These are phyloP conservation scores for Dacryopinax primogenitus DNA, from an alignment of 768 basidiomycete species.

Conservation along the genomic window DNA sequence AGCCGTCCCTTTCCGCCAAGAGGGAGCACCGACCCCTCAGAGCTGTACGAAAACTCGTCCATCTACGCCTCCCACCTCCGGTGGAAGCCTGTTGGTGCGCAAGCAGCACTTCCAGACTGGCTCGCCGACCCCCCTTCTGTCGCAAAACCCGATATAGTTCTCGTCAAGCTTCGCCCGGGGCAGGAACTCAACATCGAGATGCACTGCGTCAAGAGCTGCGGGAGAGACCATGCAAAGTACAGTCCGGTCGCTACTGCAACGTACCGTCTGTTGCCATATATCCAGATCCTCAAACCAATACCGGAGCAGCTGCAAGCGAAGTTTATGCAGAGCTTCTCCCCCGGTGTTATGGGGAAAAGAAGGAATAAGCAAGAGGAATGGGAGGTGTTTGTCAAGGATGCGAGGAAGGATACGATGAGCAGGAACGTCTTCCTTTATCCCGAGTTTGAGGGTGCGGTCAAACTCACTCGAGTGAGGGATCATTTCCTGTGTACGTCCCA, in stretches of 20 bases:
- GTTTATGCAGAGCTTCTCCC: conserved; percentile 79
- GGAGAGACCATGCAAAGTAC: conserved; percentile 93
- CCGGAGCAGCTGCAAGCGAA: conserved; percentile 64
- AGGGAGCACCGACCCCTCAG: conserved; percentile 42
- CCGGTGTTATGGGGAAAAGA: conserved; percentile 56
- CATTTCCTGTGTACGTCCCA: conserved; percentile 76
- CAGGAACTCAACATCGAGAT: conserved; percentile 74
- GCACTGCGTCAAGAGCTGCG: conserved; percentile 84
- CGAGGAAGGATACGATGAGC: conserved; percentile 74
- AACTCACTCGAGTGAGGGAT: conserved; percentile 75
- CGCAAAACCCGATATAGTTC: conserved; percentile 66
- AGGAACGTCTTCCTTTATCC: conserved; percentile 85
- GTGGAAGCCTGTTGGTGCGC: conserved; percentile 78
- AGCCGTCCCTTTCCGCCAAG: conserved; percentile 44
- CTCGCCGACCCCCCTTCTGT: conserved; percentile 44
- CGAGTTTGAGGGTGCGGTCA: conserved; percentile 73
- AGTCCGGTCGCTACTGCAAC: conserved; percentile 93
- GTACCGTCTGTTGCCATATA: conserved; percentile 80
- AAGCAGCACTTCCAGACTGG: conserved; percentile 34
- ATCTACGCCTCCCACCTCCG: conserved; percentile 32
- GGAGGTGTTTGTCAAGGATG: conserved; percentile 39
- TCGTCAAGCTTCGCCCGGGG: conserved; percentile 84
- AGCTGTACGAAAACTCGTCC: conserved; percentile 57
- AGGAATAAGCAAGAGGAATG: conserved; percentile 41
- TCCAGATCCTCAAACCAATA: conserved; percentile 60